These are phyloP conservation scores for Oryza rufipogon DNA, from an alignment of 176 grass and related monocot species.

Conservation along the genomic window DNA sequence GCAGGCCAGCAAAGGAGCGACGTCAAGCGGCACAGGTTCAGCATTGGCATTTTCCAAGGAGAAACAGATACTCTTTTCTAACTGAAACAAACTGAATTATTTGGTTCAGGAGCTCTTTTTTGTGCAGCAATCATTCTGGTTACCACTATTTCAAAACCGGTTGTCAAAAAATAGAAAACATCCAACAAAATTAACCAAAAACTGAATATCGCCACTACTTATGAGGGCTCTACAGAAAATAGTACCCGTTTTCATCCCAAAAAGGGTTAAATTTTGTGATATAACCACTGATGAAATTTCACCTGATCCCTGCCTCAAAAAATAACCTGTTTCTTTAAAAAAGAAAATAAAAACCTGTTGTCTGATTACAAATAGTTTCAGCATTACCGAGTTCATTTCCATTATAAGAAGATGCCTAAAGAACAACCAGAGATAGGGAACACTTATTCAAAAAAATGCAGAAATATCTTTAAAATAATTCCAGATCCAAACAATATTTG, in stretches of 20 bases:
- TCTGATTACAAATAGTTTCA: neutral
- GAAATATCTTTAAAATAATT: neutral
- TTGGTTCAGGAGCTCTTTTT: no score
- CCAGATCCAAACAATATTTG: constrained; percentile 20
- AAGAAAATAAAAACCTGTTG: neutral
- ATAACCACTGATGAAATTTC: constrained; percentile 20
- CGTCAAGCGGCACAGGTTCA: neutral
- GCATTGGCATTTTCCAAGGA: neutral
- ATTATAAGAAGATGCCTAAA: neutral
- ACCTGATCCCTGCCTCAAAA: neutral
- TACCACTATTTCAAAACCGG: neutral
- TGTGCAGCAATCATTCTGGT: neutral
- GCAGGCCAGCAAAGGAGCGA: neutral
- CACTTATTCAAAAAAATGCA: neutral
- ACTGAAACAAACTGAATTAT: no score
- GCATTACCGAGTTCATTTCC: neutral
- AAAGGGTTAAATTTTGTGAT: neutral
- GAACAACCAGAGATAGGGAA: neutral
- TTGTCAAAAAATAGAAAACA: neutral
- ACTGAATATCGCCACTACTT: neutral
- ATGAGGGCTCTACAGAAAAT: neutral
- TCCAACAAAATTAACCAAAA: neutral
- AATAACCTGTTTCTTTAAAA: neutral
- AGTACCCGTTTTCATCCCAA: neutral
- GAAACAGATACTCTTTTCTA: neutral